Conservation (phyloP, 352 stramenopile species). For the Phytophthora aleatoria region DNA sequence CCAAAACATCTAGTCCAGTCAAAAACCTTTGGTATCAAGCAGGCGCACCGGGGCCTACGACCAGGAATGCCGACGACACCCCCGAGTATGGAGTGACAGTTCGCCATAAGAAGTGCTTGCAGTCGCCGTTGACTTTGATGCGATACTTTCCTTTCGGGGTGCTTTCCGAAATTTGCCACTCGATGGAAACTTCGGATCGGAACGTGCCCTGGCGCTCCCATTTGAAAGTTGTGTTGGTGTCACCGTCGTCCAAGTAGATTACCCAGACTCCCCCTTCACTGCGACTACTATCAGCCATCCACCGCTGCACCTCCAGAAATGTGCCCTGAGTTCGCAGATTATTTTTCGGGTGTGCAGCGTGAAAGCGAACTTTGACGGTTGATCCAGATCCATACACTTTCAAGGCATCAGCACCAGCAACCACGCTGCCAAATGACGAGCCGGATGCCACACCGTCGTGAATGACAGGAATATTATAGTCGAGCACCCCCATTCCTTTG, state of each 20-base stretch:
- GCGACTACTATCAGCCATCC: slow-evolving; percentile 47
- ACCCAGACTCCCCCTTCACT: slow-evolving; percentile 62
- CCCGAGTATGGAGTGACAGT: slow-evolving; percentile 58
- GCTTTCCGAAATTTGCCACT: slow-evolving; percentile 63
- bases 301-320: slow-evolving; percentile 81
- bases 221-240: slow-evolving; percentile 75
- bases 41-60: slow-evolving; percentile 27
- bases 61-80: slow-evolving; percentile 61
- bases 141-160: slow-evolving; percentile 64
- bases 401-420: slow-evolving; percentile 46
- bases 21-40: slow-evolving; percentile 11
- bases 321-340: slow-evolving; percentile 75
- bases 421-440: slow-evolving; percentile 58
- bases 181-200: slow-evolving; percentile 67
- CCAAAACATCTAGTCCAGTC: neutral
- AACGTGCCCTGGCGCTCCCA: slow-evolving; percentile 78
- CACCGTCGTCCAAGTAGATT: slow-evolving; percentile 73
- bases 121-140: slow-evolving; percentile 83
- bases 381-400: slow-evolving; percentile 49
- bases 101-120: slow-evolving; percentile 66
- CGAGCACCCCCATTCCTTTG: slow-evolving; percentile 61
- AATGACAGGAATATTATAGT: slow-evolving; percentile 81
- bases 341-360: slow-evolving; percentile 85
- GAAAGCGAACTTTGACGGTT: slow-evolving; percentile 66
- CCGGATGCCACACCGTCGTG: slow-evolving; percentile 60